These are phyloP conservation scores for Barnettozyma californica DNA, from an alignment of 805 yeast genomes.

Conservation along the genomic window DNA sequence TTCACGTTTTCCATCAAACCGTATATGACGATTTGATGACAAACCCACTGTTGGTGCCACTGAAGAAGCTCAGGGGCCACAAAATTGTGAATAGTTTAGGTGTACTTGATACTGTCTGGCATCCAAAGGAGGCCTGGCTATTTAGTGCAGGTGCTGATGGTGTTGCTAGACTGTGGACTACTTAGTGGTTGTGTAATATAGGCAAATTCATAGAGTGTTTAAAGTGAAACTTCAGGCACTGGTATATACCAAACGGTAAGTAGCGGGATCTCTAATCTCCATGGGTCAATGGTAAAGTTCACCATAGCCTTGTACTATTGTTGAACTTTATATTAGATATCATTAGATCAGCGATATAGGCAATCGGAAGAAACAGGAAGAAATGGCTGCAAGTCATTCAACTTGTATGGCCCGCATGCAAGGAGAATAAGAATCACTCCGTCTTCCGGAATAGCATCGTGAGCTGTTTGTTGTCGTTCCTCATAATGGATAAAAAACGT, in stretches of 20 bases:
- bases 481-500: not conserved
- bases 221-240: no score
- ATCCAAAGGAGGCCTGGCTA: constrained; percentile 97
- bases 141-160: constrained; percentile 97
- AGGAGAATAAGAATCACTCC: not conserved
- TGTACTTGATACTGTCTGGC: constrained; percentile 87
- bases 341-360: no score
- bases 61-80: constrained; percentile 91
- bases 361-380: not conserved
- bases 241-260: no score
- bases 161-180: constrained; percentile 94
- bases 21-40: constrained; percentile 94
- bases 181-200: constrained; percentile 32
- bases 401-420: not conserved
- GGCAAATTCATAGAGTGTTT: not conserved
- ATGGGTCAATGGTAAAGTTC: no score
- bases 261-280: not conserved
- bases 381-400: not conserved
- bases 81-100: constrained; percentile 75
- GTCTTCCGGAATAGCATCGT: not conserved
- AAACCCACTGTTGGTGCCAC: constrained; percentile 91
- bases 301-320: no score
- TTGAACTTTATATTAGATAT: no score
- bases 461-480: not conserved
- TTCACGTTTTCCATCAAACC: constrained; percentile 94